Percentiles rank a stretch among this genome's conserved stretches.
Evolutionary conservation across 495 filamentous ascomycete species (phyloP).

Genomic region (Letharia columbiana): DNA sequence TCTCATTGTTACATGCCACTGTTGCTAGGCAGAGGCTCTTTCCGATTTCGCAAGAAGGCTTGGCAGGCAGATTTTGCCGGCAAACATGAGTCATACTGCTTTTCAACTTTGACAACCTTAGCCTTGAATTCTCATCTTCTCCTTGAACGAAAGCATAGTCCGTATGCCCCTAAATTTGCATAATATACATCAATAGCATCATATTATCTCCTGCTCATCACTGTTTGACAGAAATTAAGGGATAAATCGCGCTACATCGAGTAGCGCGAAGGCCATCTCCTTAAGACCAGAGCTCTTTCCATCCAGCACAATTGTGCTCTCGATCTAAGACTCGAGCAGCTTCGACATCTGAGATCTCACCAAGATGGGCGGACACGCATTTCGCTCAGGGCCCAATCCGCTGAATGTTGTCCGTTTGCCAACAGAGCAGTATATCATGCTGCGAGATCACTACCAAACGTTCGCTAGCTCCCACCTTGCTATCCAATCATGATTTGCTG

Average conservation of each 20-base stretch:
- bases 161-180: too few species aligned
- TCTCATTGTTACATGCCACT: too few species aligned
- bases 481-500: background rate
- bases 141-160: background rate
- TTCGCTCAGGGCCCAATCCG: background rate
- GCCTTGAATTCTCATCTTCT: background rate
- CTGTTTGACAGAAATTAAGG: background rate
- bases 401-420: background rate
- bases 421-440: background rate
- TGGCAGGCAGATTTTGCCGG: background rate
- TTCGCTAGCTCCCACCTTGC: background rate
- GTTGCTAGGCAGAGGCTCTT: too few species aligned
- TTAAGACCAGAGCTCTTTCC: background rate
- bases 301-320: background rate
- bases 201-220: background rate
- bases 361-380: background rate
- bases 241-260: background rate
- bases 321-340: background rate
- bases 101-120: too few species aligned
- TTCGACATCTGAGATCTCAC: background rate
- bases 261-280: background rate
- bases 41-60: background rate
- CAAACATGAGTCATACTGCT: background rate
- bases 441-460: background rate
- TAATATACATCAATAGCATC: background rate